Percentiles rank a stretch among this genome's conserved stretches.
phyloP scores from a whole-genome alignment of 1,284 basidiomycete genomes.

The Acaromyces ingoldii region DNA sequence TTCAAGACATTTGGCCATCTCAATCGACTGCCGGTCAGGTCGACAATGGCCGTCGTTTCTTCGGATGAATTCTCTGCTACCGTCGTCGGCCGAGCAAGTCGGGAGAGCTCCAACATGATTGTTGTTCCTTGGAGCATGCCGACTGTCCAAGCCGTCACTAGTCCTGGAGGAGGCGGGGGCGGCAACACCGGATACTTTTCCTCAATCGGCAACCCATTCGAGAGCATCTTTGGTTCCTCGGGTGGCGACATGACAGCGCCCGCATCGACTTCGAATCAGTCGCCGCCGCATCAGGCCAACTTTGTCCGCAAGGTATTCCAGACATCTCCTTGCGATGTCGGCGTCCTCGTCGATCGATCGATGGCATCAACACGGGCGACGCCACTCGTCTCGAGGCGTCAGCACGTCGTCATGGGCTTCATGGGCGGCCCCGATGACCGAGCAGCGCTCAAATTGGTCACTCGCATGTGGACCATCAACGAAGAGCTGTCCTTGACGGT shows the following conservation, averaged over 20 bases:
- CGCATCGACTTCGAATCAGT: conserved; percentile 16
- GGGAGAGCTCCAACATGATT: conserved; percentile 66
- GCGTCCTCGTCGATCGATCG: conserved; percentile 71
- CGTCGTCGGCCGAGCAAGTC: conserved; percentile 64
- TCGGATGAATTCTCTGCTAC: conserved; percentile 66
- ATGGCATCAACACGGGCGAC: too few relatives aligned
- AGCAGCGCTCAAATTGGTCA: conserved; percentile 59
- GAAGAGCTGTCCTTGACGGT: conserved; percentile 24
- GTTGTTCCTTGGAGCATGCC: conserved; percentile 71
- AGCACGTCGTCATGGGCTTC: conserved; percentile 79
- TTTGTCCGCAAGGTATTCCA: conserved; percentile 76
- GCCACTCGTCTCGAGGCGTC: conserved; percentile 21
- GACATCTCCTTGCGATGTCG: conserved; percentile 58
- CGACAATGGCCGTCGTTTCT: conserved; percentile 64
- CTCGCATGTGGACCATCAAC: conserved; percentile 28
- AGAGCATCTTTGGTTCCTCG: conserved; percentile 28
- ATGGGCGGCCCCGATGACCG: conserved; percentile 89
- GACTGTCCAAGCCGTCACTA: neutral
- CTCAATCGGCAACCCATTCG: conserved; percentile 31
- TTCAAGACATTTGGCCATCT: conserved; percentile 75
- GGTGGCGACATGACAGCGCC: too few relatives aligned
- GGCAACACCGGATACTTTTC: conserved; percentile 2
- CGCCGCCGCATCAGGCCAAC: conserved; percentile 54
- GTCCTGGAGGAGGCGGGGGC: conserved; percentile 7
- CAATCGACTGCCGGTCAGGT: conserved; percentile 63